Percentiles rank a stretch among this genome's conserved stretches.
Conservation (phyloP, 805 yeast genomes). For the Peterozyma toletana region DNA sequence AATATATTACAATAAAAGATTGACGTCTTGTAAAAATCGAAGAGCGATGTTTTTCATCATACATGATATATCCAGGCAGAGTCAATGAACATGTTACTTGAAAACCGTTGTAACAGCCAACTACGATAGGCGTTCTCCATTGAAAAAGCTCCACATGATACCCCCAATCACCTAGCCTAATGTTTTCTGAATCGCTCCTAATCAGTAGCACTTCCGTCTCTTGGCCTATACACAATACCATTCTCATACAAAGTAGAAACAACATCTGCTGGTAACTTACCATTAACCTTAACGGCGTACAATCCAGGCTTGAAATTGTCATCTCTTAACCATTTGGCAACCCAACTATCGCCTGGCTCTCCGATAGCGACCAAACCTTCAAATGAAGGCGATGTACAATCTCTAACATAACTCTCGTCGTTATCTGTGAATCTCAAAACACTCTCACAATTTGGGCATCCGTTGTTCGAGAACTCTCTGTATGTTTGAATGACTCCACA, state of each 20-base stretch:
- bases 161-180: too few relatives aligned
- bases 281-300: conserved; percentile 90
- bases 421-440: conserved; percentile 68
- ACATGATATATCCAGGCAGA: too few relatives aligned
- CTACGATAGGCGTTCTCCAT: too few relatives aligned
- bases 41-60: too few relatives aligned
- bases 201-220: conserved; percentile 85
- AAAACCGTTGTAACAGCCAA: too few relatives aligned
- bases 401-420: conserved; percentile 80
- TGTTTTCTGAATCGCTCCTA: conserved; percentile 14
- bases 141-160: too few relatives aligned
- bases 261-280: conserved; percentile 84
- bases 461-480: conserved; percentile 68
- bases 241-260: conserved; percentile 63
- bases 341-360: conserved; percentile 86
- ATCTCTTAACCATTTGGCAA: conserved; percentile 90
- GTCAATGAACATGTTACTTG: too few relatives aligned
- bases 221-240: conserved; percentile 82
- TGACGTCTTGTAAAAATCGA: too few relatives aligned
- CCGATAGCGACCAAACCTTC: conserved; percentile 93
- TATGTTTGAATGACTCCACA: conserved; percentile 89
- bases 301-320: conserved; percentile 84
- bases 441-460: conserved; percentile 96
- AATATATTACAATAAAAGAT: too few relatives aligned
- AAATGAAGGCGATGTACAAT: conserved; percentile 92